A percentile compares a stretch with the other conserved stretches of the same genome.
Evolutionary conservation across 352 stramenopile species (phyloP).

Genomic region (Phytophthora foliorum): DNA sequence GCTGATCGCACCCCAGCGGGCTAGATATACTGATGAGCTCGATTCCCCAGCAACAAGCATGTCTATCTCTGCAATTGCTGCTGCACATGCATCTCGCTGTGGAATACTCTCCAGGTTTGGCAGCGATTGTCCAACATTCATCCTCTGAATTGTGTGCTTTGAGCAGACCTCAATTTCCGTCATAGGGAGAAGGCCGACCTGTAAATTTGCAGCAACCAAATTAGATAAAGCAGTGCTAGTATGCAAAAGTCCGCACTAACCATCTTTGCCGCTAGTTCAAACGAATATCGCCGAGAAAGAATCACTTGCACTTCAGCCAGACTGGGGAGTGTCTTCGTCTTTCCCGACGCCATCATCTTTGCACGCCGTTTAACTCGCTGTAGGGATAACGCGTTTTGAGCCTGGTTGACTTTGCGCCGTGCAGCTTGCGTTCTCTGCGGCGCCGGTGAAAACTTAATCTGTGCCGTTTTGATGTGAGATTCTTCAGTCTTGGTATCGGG

Average conservation of each 20-base stretch:
- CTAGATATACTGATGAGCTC: neutral
- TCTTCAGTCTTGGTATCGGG: too few relatives aligned
- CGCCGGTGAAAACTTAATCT: neutral
- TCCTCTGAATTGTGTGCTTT: neutral
- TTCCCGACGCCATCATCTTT: neutral
- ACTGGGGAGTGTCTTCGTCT: neutral
- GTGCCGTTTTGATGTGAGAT: neutral
- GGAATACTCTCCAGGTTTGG: neutral
- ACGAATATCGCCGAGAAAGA: neutral
- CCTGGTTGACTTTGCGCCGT: neutral
- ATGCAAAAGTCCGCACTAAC: neutral
- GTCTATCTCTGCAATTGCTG: constrained; percentile 7
- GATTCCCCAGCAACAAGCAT: neutral
- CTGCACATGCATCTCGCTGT: neutral
- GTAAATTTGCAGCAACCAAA: neutral
- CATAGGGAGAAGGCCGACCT: neutral
- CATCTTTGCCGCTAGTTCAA: neutral
- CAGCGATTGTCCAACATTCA: constrained; percentile 9
- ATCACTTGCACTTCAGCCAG: neutral
- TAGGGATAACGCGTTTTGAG: neutral
- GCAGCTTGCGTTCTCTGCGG: neutral
- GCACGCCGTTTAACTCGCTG: neutral
- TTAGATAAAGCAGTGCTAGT: neutral
- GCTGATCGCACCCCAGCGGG: neutral
- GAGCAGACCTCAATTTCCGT: neutral